Percentiles rank a stretch among this genome's conserved stretches.
Conservation (phyloP, 2,329 filamentous ascomycete genomes). For the Venturia oleaginea region DNA sequence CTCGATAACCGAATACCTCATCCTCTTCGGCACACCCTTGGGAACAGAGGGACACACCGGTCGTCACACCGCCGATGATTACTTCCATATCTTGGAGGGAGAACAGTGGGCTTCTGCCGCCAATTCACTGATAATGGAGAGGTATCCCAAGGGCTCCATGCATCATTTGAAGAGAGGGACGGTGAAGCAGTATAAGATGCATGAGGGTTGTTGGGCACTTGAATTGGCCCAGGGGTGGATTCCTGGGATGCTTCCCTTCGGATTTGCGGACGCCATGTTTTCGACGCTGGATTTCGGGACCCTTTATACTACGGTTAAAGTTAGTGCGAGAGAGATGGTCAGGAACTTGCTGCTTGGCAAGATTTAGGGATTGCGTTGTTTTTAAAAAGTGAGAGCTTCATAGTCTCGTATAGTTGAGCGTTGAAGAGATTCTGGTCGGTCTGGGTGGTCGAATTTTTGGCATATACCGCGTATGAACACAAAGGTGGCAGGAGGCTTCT, state of each 20-base stretch:
- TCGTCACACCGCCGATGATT: constrained; percentile 86
- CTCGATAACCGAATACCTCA: constrained; percentile 81
- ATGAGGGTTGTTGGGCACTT: constrained; percentile 65
- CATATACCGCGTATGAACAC: not conserved
- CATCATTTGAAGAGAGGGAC: constrained; percentile 63
- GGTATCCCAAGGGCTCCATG: constrained; percentile 59
- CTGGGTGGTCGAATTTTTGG: not conserved
- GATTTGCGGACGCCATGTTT: constrained; percentile 69
- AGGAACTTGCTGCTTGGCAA: constrained; percentile 62
- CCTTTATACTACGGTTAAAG: constrained; percentile 64
- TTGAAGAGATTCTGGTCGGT: not conserved
- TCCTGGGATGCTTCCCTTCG: constrained; percentile 85
- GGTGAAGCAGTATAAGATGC: constrained; percentile 79
- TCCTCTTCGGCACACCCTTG: constrained; percentile 74
- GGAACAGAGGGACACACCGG: constrained; percentile 85
- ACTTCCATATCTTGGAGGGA: constrained; percentile 82
- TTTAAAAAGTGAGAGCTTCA: not conserved
- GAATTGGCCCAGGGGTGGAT: constrained; percentile 78
- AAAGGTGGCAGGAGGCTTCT: not conserved
- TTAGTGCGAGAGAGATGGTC: constrained; percentile 71
- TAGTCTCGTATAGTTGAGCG: not conserved
- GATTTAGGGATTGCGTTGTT: constrained; percentile 41
- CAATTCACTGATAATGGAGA: constrained; percentile 52
- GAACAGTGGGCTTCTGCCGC: constrained; percentile 63
- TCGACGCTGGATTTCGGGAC: constrained; percentile 82